phyloP scores from a whole-genome alignment of 2,329 filamentous ascomycete species.

The Aspergillaceae sp. region DNA sequence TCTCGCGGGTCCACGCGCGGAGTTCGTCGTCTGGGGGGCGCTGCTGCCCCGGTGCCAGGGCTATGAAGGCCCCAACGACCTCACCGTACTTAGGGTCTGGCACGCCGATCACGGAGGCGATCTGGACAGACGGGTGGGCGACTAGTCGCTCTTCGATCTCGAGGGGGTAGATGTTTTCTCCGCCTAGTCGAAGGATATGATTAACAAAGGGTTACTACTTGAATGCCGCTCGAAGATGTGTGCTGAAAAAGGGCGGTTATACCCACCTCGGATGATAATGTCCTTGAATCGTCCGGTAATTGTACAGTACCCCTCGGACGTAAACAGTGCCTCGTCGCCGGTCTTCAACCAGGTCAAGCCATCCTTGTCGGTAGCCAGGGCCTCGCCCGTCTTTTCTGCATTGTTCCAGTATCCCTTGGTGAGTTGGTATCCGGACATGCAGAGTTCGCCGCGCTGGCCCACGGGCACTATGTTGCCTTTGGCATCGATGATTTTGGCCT shows the following conservation, averaged over 20 bases:
- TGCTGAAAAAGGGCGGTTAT: neutral
- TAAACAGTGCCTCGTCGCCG: conserved; percentile 49
- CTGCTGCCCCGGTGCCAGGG: conserved; percentile 17
- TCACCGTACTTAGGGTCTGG: conserved; percentile 65
- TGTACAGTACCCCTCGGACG: conserved; percentile 55
- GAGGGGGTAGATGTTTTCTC: conserved; percentile 65
- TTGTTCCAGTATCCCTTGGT: conserved; percentile 57
- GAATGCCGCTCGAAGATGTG: no score
- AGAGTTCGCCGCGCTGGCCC: conserved; percentile 63
- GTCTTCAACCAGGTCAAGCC: conserved; percentile 55
- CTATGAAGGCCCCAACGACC: conserved; percentile 58
- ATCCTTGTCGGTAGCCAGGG: conserved; percentile 57
- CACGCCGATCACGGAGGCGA: conserved; percentile 63
- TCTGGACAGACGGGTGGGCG: conserved; percentile 51
- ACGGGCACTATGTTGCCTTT: conserved; percentile 57
- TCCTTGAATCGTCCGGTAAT: conserved; percentile 74
- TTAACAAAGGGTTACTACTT: no score
- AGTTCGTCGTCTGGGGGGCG: conserved; percentile 47
- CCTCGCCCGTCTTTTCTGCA: conserved; percentile 63
- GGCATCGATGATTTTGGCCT: conserved; percentile 65
- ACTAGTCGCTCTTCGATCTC: conserved; percentile 68
- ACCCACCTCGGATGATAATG: conserved; percentile 61
- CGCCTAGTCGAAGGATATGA: conserved; percentile 36
- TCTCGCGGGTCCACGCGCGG: conserved; percentile 54
- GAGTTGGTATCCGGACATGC: conserved; percentile 68